phyloP scores from a whole-genome alignment of 768 basidiomycete genomes.

The Mycena rebaudengoi region DNA sequence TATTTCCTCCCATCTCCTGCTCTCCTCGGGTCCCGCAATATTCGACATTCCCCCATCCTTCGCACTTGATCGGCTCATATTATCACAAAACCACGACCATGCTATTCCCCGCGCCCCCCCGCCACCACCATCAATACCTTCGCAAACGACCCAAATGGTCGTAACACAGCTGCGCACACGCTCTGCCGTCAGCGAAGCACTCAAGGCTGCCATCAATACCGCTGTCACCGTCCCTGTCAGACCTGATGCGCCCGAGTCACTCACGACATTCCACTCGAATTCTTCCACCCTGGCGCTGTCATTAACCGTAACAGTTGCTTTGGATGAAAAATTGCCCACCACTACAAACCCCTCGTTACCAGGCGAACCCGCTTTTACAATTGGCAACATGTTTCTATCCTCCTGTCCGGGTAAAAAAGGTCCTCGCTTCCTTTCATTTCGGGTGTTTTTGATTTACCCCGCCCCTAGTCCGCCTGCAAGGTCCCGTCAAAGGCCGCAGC shows the following conservation, averaged over 20 bases:
- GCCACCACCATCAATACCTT: slow-evolving; percentile 28
- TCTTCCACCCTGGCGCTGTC: slow-evolving; percentile 15
- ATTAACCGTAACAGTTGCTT: slow-evolving; percentile 17
- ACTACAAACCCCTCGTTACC: slow-evolving; percentile 10
- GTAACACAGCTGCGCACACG: slow-evolving; percentile 31
- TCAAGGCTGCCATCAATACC: slow-evolving; percentile 49
- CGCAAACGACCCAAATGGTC: slow-evolving; percentile 23
- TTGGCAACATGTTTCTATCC: slow-evolving; percentile 91
- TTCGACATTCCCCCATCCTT: slow-evolving; percentile 56
- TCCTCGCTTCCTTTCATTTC: slow-evolving; percentile 34
- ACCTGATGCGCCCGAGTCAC: not conserved
- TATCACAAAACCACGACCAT: slow-evolving; percentile 16
- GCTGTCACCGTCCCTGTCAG: slow-evolving; percentile 40
- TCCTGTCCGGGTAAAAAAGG: slow-evolving; percentile 97
- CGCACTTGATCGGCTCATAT: slow-evolving; percentile 51
- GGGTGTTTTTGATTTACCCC: not conserved
- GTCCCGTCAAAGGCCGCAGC: slow-evolving; percentile 80
- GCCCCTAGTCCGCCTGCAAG: slow-evolving; percentile 70
- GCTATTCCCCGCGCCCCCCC: slow-evolving; percentile 27
- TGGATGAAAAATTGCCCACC: slow-evolving; percentile 22
- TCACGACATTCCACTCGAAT: slow-evolving; percentile 16
- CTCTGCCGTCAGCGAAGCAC: slow-evolving; percentile 39
- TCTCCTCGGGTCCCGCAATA: slow-evolving; percentile 48
- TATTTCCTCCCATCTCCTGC: slow-evolving; percentile 55
- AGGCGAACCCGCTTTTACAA: slow-evolving; percentile 34